Conservation (phyloP, 2,329 filamentous ascomycete genomes). For the Aschersonia sp. region DNA sequence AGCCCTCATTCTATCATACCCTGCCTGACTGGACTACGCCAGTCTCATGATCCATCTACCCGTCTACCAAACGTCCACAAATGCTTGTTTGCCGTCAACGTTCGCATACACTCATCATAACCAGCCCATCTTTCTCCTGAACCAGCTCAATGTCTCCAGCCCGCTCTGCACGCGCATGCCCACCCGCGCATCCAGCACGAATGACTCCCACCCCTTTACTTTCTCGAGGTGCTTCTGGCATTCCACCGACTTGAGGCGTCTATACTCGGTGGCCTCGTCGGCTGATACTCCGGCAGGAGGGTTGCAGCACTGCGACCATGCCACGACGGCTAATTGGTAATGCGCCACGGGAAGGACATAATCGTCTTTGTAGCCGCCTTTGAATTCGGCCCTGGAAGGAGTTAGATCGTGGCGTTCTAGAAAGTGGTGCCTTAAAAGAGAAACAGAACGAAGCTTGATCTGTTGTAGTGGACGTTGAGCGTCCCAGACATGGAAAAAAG, state of each 20-base stretch:
- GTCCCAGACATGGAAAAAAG: neutral
- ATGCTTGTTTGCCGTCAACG: too few species aligned
- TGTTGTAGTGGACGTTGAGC: too few species aligned
- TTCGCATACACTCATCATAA: neutral
- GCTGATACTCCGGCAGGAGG: conserved; percentile 14
- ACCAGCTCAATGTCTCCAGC: conserved; percentile 49
- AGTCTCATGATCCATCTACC: too few species aligned
- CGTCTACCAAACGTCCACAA: too few species aligned
- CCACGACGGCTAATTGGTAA: conserved; percentile 74
- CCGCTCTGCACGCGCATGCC: conserved; percentile 61
- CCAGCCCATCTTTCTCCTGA: conserved; percentile 26
- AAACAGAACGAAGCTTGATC: neutral
- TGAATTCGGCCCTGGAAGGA: conserved; percentile 31
- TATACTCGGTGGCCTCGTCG: conserved; percentile 20
- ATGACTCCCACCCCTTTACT: conserved; percentile 56
- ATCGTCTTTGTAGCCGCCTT: conserved; percentile 49
- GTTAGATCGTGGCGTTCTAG: too few species aligned
- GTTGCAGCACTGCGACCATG: conserved; percentile 55
- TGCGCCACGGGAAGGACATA: conserved; percentile 61
- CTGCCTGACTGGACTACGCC: too few species aligned
- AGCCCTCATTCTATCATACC: too few species aligned
- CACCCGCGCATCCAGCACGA: conserved; percentile 59
- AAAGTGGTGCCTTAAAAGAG: neutral
- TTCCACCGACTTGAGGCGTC: conserved; percentile 37
- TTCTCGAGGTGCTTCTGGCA: conserved; percentile 53